Conservation (phyloP, 139 green algal genomes). For the Haematococcus lacustris region DNA sequence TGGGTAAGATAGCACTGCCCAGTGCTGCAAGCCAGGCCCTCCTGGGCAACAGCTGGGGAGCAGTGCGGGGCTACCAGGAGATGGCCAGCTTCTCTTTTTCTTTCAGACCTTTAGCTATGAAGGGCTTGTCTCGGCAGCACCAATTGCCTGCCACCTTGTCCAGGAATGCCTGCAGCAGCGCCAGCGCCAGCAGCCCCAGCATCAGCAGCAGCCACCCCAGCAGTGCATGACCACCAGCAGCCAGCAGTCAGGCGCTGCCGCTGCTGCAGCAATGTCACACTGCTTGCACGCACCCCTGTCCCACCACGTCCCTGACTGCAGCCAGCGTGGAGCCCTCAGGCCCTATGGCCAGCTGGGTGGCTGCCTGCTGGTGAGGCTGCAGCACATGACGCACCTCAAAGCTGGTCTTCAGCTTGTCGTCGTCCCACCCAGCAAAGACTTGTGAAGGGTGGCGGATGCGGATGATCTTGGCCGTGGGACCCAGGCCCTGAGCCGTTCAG, state of each 20-base stretch:
- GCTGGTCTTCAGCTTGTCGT: constrained; percentile 13
- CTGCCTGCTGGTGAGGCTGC: too few species aligned
- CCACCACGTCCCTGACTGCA: too few species aligned
- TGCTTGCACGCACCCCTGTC: too few species aligned
- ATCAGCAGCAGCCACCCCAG: too few species aligned
- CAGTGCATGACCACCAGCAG: too few species aligned
- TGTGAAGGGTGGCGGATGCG: constrained; percentile 12
- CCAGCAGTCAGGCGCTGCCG: too few species aligned
- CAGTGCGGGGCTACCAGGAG: background rate
- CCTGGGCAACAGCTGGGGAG: background rate
- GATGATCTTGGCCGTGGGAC: constrained; percentile 20
- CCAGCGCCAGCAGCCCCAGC: too few species aligned
- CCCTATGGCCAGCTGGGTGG: too few species aligned
- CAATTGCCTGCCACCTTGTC: constrained; percentile 18
- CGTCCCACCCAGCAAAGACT: constrained; percentile 25
- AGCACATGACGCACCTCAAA: constrained; percentile 8
- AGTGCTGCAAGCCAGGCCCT: too few species aligned
- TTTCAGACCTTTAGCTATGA: constrained; percentile 15
- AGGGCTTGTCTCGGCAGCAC: constrained; percentile 19
- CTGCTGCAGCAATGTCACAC: too few species aligned
- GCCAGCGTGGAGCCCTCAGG: too few species aligned
- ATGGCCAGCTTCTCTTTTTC: constrained; percentile 20
- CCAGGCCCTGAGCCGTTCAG: constrained; percentile 7
- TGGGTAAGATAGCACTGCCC: too few species aligned
- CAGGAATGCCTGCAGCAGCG: constrained; percentile 9